Base-by-base conservation (phyloP, 2,329 filamentous ascomycete genomes). In the Beauveria scarabaeidicola region DNA sequence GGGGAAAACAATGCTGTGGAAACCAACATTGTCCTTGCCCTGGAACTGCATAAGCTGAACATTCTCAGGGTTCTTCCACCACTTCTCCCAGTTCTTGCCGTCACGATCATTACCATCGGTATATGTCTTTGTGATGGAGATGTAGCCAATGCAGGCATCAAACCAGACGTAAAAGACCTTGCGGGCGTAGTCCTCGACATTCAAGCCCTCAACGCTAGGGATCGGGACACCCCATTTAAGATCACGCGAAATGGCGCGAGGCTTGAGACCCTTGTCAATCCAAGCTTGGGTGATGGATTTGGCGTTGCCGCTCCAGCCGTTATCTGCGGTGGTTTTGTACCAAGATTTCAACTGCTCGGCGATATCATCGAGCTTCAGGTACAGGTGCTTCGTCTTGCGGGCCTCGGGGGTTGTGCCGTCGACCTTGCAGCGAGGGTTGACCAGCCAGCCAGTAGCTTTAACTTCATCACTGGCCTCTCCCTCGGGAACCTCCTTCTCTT, bases 151-250 rank as follows among this genome's bases (percentile, higher is more conserved):
- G 73, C 90, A 94, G 58, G 90, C 90, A 71, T 96, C 90, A 70
- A 97, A 91, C 91, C 88, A 90, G 62, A 96, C 91, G 69, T 97
- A 97, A 65, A 97, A 85, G 63, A 96, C 93, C 78, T 85, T 85
- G 64, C 78, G 75, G 48, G 76, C 75, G 65, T 82, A 85, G 27
- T 78, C 80, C 58, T 80, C 78, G 4, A 81, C 75, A 4, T 78
- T 80, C 48, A 86, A 61, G 17, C 78, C 78, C 13, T 78, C 72
- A 29, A 80, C 73, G 51, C 69, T 70, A 38, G 78, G 81, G 51
- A 84, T 80, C 3, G 80, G 80, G 17, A 83, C 81, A 69, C 93
- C 93, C 93, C 93, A 97, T 72, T 89, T 92, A 62, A 97, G 78
- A 77, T 97, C 93, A 72, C 93, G 81, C 13, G 93, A 96, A 71